phyloP scores from a whole-genome alignment of 2,329 filamentous ascomycete genomes.

The Gyromitra esculenta region DNA sequence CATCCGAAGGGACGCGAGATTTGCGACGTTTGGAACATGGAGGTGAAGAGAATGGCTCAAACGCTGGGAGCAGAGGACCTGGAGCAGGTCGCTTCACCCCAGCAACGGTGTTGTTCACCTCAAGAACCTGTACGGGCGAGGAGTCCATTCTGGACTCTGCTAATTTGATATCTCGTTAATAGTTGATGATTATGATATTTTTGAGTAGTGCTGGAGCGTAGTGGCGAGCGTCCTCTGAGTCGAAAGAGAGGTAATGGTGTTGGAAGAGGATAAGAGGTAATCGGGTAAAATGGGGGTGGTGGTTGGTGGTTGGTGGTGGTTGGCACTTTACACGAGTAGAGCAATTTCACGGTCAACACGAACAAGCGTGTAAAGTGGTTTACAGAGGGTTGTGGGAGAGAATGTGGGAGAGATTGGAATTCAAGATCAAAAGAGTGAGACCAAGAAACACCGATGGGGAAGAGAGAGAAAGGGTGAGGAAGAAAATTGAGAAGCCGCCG shows the following conservation, averaged over 20 bases:
- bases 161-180: slow-evolving; percentile 45
- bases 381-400: slow-evolving; percentile 34
- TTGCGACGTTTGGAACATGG: slow-evolving; percentile 67
- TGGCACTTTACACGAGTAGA: slow-evolving; percentile 50
- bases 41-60: slow-evolving; percentile 76
- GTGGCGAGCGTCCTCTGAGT: slow-evolving; percentile 24
- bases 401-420: slow-evolving; percentile 26
- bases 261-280: slow-evolving; percentile 35
- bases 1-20: slow-evolving; percentile 58
- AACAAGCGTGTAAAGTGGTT: slow-evolving; percentile 52
- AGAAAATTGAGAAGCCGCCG: slow-evolving; percentile 31
- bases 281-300: slow-evolving; percentile 38
- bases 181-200: slow-evolving; percentile 33
- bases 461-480: slow-evolving; percentile 25
- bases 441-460: slow-evolving; percentile 9
- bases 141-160: slow-evolving; percentile 51
- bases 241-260: slow-evolving; percentile 25
- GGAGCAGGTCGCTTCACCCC: slow-evolving; percentile 62
- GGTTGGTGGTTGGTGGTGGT: slow-evolving; percentile 44
- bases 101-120: slow-evolving; percentile 49
- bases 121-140: slow-evolving; percentile 45
- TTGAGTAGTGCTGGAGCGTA: slow-evolving; percentile 12
- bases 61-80: slow-evolving; percentile 75
- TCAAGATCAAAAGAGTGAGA: slow-evolving; percentile 47
- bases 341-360: slow-evolving; percentile 43